Evolutionary conservation across 2,329 filamentous ascomycete genomes (phyloP).

Genomic region (Fusarium drepaniforme): DNA sequence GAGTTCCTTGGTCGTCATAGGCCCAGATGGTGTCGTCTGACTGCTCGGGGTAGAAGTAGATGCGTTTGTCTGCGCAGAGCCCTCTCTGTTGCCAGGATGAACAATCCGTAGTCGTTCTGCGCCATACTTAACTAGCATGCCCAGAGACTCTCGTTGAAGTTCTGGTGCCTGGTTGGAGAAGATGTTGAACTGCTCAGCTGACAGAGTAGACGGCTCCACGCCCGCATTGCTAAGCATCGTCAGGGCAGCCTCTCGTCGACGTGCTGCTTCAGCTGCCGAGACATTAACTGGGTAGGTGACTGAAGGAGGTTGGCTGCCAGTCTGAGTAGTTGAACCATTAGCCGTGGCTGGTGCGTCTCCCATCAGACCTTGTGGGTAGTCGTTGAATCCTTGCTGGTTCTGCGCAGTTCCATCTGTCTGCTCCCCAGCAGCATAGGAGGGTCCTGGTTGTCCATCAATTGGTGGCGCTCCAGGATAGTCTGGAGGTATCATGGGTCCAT

Average conservation of each 20-base stretch:
- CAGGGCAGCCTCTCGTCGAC: conserved; percentile 62
- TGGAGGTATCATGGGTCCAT: conserved; percentile 25
- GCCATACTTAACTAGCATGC: conserved; percentile 68
- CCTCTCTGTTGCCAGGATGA: conserved; percentile 59
- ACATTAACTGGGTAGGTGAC: conserved; percentile 49
- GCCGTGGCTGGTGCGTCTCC: conserved; percentile 10
- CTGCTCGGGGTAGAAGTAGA: conserved; percentile 41
- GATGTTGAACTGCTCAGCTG: conserved; percentile 68
- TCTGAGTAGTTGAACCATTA: conserved; percentile 20
- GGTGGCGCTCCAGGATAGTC: conserved; percentile 21
- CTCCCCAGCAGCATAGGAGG: conserved; percentile 17
- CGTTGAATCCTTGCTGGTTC: conserved; percentile 18
- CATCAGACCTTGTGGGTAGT: conserved; percentile 34
- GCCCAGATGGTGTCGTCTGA: conserved; percentile 38
- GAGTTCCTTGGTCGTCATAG: conserved; percentile 49
- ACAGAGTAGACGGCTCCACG: conserved; percentile 65
- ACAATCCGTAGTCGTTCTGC: conserved; percentile 69
- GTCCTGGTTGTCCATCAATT: conserved; percentile 13
- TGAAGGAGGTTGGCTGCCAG: conserved; percentile 15
- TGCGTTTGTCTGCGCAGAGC: conserved; percentile 43
- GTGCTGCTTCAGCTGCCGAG: conserved; percentile 60
- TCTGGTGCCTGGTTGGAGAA: conserved; percentile 70
- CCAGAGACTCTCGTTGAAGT: conserved; percentile 66
- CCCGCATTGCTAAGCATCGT: conserved; percentile 59
- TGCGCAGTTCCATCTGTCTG: conserved; percentile 13